Evolutionary conservation across 2,329 filamentous ascomycete species (phyloP).

Genomic region (Neospermospora avenae): DNA sequence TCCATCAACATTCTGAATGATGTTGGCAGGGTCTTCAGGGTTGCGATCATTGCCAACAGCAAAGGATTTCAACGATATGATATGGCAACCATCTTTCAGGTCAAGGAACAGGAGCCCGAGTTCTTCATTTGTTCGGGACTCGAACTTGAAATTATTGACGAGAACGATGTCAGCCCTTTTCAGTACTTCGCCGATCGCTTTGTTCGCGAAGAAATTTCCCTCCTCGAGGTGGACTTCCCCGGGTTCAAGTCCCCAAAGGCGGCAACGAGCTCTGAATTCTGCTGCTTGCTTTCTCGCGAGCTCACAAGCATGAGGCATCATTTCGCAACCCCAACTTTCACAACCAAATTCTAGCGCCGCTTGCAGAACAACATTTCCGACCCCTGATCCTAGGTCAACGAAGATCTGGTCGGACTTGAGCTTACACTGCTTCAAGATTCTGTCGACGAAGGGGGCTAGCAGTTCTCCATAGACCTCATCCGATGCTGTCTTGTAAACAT

Average conservation of each 20-base stretch:
- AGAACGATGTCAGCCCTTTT: conserved; percentile 90
- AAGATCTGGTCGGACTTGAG: conserved; percentile 85
- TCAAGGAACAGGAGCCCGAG: conserved; percentile 90
- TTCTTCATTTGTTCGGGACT: conserved; percentile 77
- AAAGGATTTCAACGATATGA: conserved; percentile 91
- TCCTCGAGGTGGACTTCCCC: conserved; percentile 77
- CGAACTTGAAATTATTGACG: conserved; percentile 98
- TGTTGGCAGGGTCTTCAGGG: conserved; percentile 74
- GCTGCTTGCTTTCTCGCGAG: conserved; percentile 75
- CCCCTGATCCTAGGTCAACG: conserved; percentile 91
- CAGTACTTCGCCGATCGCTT: conserved; percentile 67
- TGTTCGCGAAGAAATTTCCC: conserved; percentile 78
- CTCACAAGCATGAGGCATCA: conserved; percentile 86
- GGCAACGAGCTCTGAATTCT: conserved; percentile 82
- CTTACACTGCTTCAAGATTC: conserved; percentile 71
- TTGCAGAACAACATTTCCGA: conserved; percentile 93
- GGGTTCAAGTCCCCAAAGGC: conserved; percentile 81
- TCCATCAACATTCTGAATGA: conserved; percentile 70
- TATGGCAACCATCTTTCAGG: conserved; percentile 82
- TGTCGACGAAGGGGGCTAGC: conserved; percentile 76
- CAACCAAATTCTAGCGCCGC: conserved; percentile 90
- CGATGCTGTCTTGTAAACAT: conserved; percentile 83
- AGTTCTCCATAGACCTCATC: conserved; percentile 96
- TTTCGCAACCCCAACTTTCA: conserved; percentile 94
- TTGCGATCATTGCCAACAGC: conserved; percentile 73